Percentiles rank a stretch among this genome's conserved stretches.
Conservation (phyloP, 2,329 filamentous ascomycete genomes). For the Fusarium penzigii region DNA sequence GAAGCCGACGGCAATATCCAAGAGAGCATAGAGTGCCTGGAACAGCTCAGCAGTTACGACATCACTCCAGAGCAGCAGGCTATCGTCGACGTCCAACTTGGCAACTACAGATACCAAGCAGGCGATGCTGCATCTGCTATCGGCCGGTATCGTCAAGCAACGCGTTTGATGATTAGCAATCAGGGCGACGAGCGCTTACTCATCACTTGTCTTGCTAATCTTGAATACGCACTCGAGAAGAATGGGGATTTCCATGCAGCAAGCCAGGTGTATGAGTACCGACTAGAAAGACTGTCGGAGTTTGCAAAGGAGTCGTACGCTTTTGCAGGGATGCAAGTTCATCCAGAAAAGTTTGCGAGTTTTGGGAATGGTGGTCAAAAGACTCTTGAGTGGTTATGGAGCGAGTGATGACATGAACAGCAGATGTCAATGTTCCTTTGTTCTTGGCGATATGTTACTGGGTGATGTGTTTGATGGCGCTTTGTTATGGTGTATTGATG, state of each 20-base stretch:
- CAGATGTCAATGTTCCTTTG: not conserved
- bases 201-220: slow-evolving; percentile 35
- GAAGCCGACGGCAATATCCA: slow-evolving; percentile 31
- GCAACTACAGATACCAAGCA: slow-evolving; percentile 34
- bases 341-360: slow-evolving; percentile 18
- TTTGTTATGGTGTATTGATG: too few species aligned
- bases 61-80: slow-evolving; percentile 35
- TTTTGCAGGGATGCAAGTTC: slow-evolving; percentile 18
- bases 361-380: slow-evolving; percentile 19
- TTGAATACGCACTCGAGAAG: slow-evolving; percentile 31
- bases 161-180: slow-evolving; percentile 27
- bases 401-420: slow-evolving; percentile 11
- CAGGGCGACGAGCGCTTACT: slow-evolving; percentile 35
- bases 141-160: slow-evolving; percentile 32
- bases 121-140: slow-evolving; percentile 31
- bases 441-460: not conserved
- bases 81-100: slow-evolving; percentile 33
- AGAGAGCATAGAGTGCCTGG: slow-evolving; percentile 33
- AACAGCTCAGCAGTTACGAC: slow-evolving; percentile 30
- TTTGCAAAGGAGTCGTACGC: slow-evolving; percentile 32
- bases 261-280: slow-evolving; percentile 28
- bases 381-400: slow-evolving; percentile 25
- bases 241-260: slow-evolving; percentile 28
- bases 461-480: not conserved
- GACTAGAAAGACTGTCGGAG: slow-evolving; percentile 29